phyloP scores from a whole-genome alignment of 2,329 filamentous ascomycete species.

The Teratosphaeria destructans region DNA sequence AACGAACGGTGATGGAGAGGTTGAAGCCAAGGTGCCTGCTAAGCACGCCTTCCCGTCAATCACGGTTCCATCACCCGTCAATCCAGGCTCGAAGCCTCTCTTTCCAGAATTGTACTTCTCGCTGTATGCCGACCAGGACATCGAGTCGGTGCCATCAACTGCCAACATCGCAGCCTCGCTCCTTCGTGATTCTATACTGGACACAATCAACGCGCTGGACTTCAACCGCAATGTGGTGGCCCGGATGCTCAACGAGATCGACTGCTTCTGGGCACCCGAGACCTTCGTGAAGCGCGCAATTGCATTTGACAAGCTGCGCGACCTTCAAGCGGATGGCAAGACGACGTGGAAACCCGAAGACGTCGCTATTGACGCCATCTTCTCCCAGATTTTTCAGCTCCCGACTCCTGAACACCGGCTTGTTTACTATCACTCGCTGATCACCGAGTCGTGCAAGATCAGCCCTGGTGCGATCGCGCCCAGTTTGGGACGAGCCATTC shows the following conservation, averaged over 20 bases:
- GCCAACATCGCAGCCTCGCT: slow-evolving; percentile 69
- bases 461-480: slow-evolving; percentile 94
- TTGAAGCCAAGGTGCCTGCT: slow-evolving; percentile 29
- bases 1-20: slow-evolving; percentile 54
- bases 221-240: slow-evolving; percentile 84
- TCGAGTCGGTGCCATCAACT: slow-evolving; percentile 70
- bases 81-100: slow-evolving; percentile 61
- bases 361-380: slow-evolving; percentile 92
- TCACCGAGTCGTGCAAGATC: slow-evolving; percentile 92
- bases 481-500: slow-evolving; percentile 82
- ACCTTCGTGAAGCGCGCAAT: slow-evolving; percentile 93
- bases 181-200: slow-evolving; percentile 73
- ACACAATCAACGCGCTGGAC: slow-evolving; percentile 88
- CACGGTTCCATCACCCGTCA: slow-evolving; percentile 62
- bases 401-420: slow-evolving; percentile 84
- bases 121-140: slow-evolving; percentile 76
- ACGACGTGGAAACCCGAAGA: slow-evolving; percentile 97
- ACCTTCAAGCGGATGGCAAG: slow-evolving; percentile 47
- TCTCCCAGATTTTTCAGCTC: slow-evolving; percentile 85
- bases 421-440: slow-evolving; percentile 89
- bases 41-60: slow-evolving; percentile 74
- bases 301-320: slow-evolving; percentile 76
- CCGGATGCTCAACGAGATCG: slow-evolving; percentile 82
- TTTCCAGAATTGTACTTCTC: slow-evolving; percentile 94
- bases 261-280: slow-evolving; percentile 82